Evolutionary conservation across 305 asterid species (phyloP).

Genomic region (Rubia occidens): DNA sequence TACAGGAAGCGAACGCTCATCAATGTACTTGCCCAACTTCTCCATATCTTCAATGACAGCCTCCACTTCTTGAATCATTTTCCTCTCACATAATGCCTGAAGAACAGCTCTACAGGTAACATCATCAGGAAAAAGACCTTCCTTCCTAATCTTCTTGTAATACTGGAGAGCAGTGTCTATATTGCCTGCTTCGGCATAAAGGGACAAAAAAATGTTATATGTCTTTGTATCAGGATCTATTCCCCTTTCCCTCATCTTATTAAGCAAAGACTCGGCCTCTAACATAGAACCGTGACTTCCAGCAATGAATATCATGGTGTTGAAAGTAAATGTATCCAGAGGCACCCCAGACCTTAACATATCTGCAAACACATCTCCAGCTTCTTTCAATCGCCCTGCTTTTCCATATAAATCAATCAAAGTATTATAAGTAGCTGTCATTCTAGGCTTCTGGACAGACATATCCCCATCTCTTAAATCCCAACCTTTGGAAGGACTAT

Average conservation of each 20-base stretch:
- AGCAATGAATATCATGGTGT: conserved; percentile 77
- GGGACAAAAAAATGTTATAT: conserved; percentile 57
- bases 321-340: conserved; percentile 63
- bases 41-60: conserved; percentile 57
- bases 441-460: conserved; percentile 39
- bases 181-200: conserved; percentile 53
- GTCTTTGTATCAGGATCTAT: conserved; percentile 80
- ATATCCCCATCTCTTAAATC: conserved; percentile 26
- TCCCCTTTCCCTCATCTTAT: conserved; percentile 73
- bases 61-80: conserved; percentile 67
- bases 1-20: conserved; percentile 58
- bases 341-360: conserved; percentile 78
- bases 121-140: conserved; percentile 73
- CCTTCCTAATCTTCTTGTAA: conserved; percentile 57
- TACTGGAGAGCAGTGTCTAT: conserved; percentile 47
- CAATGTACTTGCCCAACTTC: conserved; percentile 36
- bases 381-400: conserved; percentile 75
- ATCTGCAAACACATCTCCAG: conserved; percentile 65
- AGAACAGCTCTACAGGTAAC: conserved; percentile 62
- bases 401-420: conserved; percentile 90
- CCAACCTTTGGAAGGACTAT: conserved; percentile 21
- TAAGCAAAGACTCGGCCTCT: conserved; percentile 74
- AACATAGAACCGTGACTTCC: conserved; percentile 70
- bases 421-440: conserved; percentile 74
- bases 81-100: conserved; percentile 43